A percentile compares a stretch with the other conserved stretches of the same genome.
Evolutionary conservation across 2,329 filamentous ascomycete genomes (phyloP).

Genomic region (Madurella mycetomatis): DNA sequence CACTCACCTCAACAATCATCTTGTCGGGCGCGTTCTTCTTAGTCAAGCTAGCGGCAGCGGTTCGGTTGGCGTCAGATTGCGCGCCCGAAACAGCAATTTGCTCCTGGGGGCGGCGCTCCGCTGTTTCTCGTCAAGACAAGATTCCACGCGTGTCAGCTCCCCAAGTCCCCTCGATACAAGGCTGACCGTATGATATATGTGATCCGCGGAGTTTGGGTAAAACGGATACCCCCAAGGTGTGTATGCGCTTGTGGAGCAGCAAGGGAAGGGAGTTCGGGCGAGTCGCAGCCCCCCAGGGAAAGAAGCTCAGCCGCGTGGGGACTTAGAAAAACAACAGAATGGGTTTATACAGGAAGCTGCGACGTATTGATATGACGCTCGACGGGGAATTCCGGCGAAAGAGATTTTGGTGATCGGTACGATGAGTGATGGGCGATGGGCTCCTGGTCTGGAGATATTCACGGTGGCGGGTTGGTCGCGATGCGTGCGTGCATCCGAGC

Average conservation of each 20-base stretch:
- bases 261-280: neutral
- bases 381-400: neutral
- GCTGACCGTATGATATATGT: neutral
- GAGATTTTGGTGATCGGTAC: neutral
- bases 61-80: neutral
- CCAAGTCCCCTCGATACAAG: neutral
- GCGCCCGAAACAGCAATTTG: slow-evolving; percentile 2
- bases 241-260: neutral
- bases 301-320: neutral
- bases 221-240: no score
- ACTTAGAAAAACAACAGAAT: neutral
- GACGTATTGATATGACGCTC: neutral
- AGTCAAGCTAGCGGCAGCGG: neutral
- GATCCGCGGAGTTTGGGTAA: no score
- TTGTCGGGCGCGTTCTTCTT: slow-evolving; percentile 14
- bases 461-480: neutral
- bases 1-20: slow-evolving; percentile 38
- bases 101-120: neutral
- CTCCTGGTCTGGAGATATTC: neutral
- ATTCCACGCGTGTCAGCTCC: neutral
- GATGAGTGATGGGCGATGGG: neutral
- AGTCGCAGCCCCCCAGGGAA: neutral
- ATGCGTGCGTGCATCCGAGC: neutral
- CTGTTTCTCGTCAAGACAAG: neutral
- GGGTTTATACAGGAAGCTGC: neutral